Conservation (phyloP, 495 filamentous ascomycete genomes). For the Talaromyces ruber region DNA sequence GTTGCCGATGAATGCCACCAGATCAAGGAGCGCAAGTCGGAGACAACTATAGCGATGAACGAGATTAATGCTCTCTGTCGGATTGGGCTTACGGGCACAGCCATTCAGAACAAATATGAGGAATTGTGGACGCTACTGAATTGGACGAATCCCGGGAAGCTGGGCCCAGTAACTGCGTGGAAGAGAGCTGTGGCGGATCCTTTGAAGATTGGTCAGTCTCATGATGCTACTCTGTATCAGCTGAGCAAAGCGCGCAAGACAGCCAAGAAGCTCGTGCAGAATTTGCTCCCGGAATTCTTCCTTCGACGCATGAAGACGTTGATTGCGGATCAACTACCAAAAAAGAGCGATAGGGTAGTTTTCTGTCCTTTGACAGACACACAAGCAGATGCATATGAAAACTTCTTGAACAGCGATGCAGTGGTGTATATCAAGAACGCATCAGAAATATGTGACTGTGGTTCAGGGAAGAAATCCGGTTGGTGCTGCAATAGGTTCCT, state of each 20-base stretch:
- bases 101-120: slow-evolving; percentile 97
- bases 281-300: slow-evolving; percentile 87
- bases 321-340: slow-evolving; percentile 90
- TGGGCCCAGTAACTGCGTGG: slow-evolving; percentile 76
- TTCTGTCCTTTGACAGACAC: slow-evolving; percentile 85
- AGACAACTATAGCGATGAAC: slow-evolving; percentile 81
- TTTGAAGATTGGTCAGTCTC: slow-evolving; percentile 78
- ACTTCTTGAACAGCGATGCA: slow-evolving; percentile 62
- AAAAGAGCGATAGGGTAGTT: slow-evolving; percentile 89
- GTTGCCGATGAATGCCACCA: slow-evolving; percentile 92
- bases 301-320: slow-evolving; percentile 87
- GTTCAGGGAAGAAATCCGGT: slow-evolving; percentile 60
- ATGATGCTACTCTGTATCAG: slow-evolving; percentile 82
- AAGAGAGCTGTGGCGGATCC: slow-evolving; percentile 67
- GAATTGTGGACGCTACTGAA: slow-evolving; percentile 95
- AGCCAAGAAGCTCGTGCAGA: slow-evolving; percentile 76
- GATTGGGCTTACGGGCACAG: slow-evolving; percentile 90
- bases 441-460: slow-evolving; percentile 62
- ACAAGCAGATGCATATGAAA: slow-evolving; percentile 80
- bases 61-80: slow-evolving; percentile 86
- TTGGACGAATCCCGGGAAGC: slow-evolving; percentile 87
- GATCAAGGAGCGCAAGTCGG: slow-evolving; percentile 74
- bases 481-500: slow-evolving; percentile 69
- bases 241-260: slow-evolving; percentile 74
- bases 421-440: slow-evolving; percentile 60